Evolutionary conservation across 2,329 filamentous ascomycete genomes (phyloP), one percentile per base, ranked within the genome.

Genomic region (Penicillium paneum): DNA sequence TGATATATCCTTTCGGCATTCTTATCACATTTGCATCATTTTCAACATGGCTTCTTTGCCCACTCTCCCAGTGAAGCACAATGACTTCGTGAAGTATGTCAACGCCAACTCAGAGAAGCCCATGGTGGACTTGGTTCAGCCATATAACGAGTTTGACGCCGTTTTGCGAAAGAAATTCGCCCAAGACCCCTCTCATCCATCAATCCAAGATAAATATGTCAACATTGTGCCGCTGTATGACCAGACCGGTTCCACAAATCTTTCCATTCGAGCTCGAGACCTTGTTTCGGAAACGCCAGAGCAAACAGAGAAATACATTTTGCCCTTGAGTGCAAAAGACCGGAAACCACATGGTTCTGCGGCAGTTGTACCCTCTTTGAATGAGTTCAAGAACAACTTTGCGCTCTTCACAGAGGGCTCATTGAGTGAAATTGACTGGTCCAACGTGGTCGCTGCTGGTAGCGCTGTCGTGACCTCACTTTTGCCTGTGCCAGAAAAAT

Each of bases 391-490:
- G 67, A 82, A 83, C 45, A 93, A 94, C 72, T 93, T 96, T 73
- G 83, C 83, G 55, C 70, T 95, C 55, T 96, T 96, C 68, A 91
- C 87, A 1, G 91, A 96, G 72, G 88, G 84, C 1, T 86, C 89
- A 0, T 76, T 95, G 28, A 79, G 79, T 29, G 90, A 93, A 45
- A 70, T 95, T 62, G 84, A 93, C 67, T 95, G 90, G 90, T 84
- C 74, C 66, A 94, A 94, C 68, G 84, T 95, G 15, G 85, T 94
- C 15, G 91, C 84, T 29, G 89, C 90, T 38, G 91, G 91, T 11
- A 92, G 88, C 45, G 86, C 89, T 1, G 90, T 93, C 1, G 84
- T 90, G 49, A 95, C 91, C 50, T 87, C 87, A 45, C 78, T 95
- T 32, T 74, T 95, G 13, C 88, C 90, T 0, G 83, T 90, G 6